Evolutionary conservation across 2,329 filamentous ascomycete genomes (phyloP), one percentile per base, ranked within the genome.

Genomic region (Talaromyces verruculosus): DNA sequence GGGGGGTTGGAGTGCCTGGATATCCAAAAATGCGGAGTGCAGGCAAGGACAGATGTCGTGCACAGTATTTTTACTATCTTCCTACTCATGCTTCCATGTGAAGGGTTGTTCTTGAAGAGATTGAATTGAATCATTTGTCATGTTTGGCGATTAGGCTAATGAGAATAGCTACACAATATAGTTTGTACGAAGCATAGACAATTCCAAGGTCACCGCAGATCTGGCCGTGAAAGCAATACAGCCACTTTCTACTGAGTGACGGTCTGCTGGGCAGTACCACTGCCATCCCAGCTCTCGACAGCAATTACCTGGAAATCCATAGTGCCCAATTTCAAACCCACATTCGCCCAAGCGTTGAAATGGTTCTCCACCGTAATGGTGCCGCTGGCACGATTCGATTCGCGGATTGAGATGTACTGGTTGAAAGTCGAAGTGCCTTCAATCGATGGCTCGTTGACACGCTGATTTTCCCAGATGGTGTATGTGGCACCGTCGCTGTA

Each of bases 401-500:
- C 71, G 5, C 80, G 75, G 43, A 82, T 74, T 13, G 78, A 80
- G 74, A 76, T 80, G 69, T 78, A 82, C 69, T 82, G 80, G 37
- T 73, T 71, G 68, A 82, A 82, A 10, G 79, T 82, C 2, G 71
- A 68, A 10, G 76, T 80, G 11, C 79, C 79, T 1, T 70, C 62
- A 45, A 82, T 80, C 0, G 78, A 81, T 6, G 80, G 78, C 47
- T 75, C 71, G 63, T 82, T 77, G 43, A 71, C 71, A 11, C 76
- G 80, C 10, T 72, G 69, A 39, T 75, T 69, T 17, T 74, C 73
- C 68, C 78, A 80, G 67, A 81, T 75, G 30, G 76, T 69, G 68
- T 81, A 81, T 6, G 70, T 74, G 2, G 69, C 70, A 5, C 78
- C 79, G 65, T 81, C 79, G 17, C 71, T 75, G 17, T 65, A 69